phyloP scores from a whole-genome alignment of 73 alveolate species.

The Uronychia setigera region DNA sequence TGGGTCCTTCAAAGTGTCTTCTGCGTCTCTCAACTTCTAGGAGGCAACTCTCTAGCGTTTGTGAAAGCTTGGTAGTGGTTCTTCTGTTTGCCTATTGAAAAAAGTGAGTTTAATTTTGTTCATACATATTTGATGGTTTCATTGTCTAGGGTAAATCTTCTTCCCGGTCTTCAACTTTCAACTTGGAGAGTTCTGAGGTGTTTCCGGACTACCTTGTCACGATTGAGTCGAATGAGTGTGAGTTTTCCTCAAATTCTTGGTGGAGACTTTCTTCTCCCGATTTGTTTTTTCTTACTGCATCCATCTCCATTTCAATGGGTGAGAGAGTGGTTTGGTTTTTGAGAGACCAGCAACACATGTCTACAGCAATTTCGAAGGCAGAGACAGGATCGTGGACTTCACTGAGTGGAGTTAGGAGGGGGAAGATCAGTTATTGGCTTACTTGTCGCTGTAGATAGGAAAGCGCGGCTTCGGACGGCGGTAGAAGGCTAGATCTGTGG shows the following conservation, averaged over 20 bases:
- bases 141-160: too few relatives aligned
- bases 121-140: background rate
- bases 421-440: background rate
- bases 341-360: background rate
- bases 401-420: too few relatives aligned
- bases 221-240: too few relatives aligned
- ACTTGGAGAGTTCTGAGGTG: too few relatives aligned
- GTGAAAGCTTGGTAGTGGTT: background rate
- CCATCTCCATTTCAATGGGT: too few relatives aligned
- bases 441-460: conserved; percentile 1
- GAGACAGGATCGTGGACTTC: background rate
- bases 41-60: background rate
- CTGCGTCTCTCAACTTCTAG: background rate
- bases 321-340: background rate
- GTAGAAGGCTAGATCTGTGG: background rate
- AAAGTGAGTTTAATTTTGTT: background rate
- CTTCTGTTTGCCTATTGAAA: too few relatives aligned
- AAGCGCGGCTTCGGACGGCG: conserved; percentile 2
- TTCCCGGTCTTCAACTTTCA: too few relatives aligned
- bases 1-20: background rate
- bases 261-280: background rate
- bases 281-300: background rate
- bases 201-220: too few relatives aligned
- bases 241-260: background rate
- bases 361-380: background rate